Percentiles rank a stretch among this genome's conserved stretches.
phyloP scores from a whole-genome alignment of 352 stramenopile species.

The Pythium brassicae region DNA sequence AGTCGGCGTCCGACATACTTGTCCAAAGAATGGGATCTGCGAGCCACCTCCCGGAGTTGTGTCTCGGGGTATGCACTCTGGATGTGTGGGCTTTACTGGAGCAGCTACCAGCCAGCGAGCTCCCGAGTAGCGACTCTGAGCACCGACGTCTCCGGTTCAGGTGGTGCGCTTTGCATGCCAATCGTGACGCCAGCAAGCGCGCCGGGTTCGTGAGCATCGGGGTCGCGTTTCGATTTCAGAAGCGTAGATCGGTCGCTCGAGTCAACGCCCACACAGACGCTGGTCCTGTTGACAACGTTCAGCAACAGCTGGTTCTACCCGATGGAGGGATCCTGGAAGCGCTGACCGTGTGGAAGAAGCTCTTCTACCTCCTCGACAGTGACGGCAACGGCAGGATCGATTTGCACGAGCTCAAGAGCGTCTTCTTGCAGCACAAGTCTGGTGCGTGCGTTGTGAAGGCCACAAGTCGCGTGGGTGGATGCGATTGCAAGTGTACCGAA shows the following conservation, averaged over 20 bases:
- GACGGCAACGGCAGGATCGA: constrained; percentile 56
- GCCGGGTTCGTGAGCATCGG: constrained; percentile 17
- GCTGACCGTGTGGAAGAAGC: constrained; percentile 54
- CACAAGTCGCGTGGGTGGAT: neutral
- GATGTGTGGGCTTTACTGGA: constrained; percentile 10
- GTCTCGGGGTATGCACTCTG: constrained; percentile 20
- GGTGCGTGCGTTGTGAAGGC: constrained; percentile 16
- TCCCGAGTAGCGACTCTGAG: neutral
- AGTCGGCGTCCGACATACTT: constrained; percentile 12
- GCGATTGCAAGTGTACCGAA: too few species aligned
- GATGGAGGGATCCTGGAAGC: constrained; percentile 14
- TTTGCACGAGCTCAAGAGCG: constrained; percentile 43
- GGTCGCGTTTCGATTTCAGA: constrained; percentile 10
- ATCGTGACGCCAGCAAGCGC: constrained; percentile 12
- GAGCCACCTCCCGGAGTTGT: constrained; percentile 22
- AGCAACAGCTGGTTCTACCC: neutral
- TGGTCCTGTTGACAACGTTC: neutral
- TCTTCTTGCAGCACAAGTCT: constrained; percentile 33
- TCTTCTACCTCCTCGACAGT: constrained; percentile 62
- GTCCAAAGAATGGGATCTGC: constrained; percentile 20
- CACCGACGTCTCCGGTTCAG: neutral
- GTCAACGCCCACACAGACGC: neutral
- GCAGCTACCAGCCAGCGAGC: neutral
- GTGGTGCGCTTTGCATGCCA: constrained; percentile 23
- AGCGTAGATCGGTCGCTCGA: neutral